These are phyloP conservation scores for Xylaria longipes DNA, from an alignment of 495 filamentous ascomycete genomes.

Conservation along the genomic window DNA sequence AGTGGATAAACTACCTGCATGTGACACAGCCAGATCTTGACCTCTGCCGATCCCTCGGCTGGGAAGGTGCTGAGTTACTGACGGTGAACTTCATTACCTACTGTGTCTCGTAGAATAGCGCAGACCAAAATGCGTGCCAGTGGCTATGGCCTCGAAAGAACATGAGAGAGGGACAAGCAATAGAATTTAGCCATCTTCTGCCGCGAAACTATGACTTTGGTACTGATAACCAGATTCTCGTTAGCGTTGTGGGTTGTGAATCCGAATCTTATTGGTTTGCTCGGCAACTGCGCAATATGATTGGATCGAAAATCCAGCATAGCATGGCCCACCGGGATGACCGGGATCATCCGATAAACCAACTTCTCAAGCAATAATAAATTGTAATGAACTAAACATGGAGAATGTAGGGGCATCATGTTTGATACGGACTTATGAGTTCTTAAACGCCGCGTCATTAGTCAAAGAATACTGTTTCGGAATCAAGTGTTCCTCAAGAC, in stretches of 20 bases:
- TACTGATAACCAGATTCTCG: neutral
- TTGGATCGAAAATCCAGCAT: neutral
- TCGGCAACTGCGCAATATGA: neutral
- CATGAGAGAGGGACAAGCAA: neutral
- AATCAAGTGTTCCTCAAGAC: neutral
- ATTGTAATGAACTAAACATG: neutral
- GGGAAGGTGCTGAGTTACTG: neutral
- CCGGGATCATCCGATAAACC: neutral
- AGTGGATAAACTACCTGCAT: neutral
- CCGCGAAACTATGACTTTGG: neutral
- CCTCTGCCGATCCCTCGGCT: neutral
- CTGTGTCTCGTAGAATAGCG: neutral
- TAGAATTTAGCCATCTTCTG: neutral
- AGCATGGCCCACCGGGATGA: neutral
- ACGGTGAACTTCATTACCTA: neutral
- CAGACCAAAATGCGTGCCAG: neutral
- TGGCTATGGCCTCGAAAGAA: neutral
- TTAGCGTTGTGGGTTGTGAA: neutral
- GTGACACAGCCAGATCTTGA: slow-evolving; percentile 5
- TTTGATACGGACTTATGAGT: neutral
- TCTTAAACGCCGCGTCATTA: neutral
- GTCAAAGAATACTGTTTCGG: neutral
- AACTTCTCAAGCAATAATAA: neutral
- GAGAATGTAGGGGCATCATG: neutral
- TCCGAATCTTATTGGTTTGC: neutral